These are phyloP conservation scores for Pachysolen tannophilus DNA, from an alignment of 805 yeast species.

Conservation along the genomic window DNA sequence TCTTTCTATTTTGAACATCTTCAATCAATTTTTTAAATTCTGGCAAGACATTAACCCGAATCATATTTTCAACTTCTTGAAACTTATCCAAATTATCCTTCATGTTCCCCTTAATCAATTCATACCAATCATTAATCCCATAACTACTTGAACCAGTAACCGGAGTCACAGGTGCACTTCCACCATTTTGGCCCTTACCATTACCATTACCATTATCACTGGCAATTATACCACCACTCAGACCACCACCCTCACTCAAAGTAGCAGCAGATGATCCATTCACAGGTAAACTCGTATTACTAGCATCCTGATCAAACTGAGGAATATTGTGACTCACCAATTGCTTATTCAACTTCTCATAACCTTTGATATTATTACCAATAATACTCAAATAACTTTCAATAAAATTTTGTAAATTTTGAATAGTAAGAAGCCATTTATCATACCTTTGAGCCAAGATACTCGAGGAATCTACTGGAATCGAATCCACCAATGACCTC, in stretches of 20 bases:
- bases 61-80: slow-evolving; percentile 28
- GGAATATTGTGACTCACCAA: slow-evolving; percentile 16
- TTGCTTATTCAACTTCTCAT: slow-evolving; percentile 18
- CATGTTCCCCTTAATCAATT: slow-evolving; percentile 16
- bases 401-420: slow-evolving; percentile 16
- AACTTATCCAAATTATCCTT: slow-evolving; percentile 27
- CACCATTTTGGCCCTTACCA: not conserved
- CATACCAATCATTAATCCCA: slow-evolving; percentile 21
- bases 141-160: not conserved
- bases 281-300: slow-evolving; percentile 14
- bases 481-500: too few relatives aligned
- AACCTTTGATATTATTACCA: slow-evolving; percentile 13
- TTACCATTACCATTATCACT: slow-evolving; percentile 2
- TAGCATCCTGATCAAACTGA: slow-evolving; percentile 21
- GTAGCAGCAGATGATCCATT: slow-evolving; percentile 16
- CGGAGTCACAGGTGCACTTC: slow-evolving; percentile 1
- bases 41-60: slow-evolving; percentile 31
- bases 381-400: slow-evolving; percentile 19
- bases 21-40: slow-evolving; percentile 30
- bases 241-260: too few relatives aligned
- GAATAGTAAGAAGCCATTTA: slow-evolving; percentile 19
- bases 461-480: slow-evolving; percentile 7
- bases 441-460: slow-evolving; percentile 16
- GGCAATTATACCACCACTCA: not conserved
- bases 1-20: slow-evolving; percentile 34